Percentiles rank a stretch among this genome's conserved stretches.
phyloP scores from a whole-genome alignment of 805 yeast species.

The Brettanomyces sp. region DNA sequence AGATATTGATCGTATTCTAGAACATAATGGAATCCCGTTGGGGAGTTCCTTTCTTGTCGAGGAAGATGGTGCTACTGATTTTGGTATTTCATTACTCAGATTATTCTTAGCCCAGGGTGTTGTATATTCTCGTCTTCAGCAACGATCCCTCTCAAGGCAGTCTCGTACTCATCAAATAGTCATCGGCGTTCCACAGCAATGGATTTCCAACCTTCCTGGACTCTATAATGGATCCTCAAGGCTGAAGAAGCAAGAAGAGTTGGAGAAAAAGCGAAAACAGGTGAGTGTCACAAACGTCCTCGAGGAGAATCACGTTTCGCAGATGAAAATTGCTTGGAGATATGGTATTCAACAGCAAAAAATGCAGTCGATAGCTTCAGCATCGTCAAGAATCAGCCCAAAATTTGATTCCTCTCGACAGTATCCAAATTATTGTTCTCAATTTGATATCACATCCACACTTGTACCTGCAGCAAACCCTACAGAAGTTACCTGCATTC shows the following conservation, averaged over 20 bases:
- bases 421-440: slow-evolving; percentile 48
- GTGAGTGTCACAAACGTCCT: slow-evolving; percentile 61
- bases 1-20: slow-evolving; percentile 65
- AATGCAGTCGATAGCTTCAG: slow-evolving; percentile 8
- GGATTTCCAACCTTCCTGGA: slow-evolving; percentile 73
- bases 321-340: slow-evolving; percentile 90
- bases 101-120: slow-evolving; percentile 72
- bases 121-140: slow-evolving; percentile 40
- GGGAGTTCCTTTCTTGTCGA: slow-evolving; percentile 65
- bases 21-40: slow-evolving; percentile 80
- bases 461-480: slow-evolving; percentile 57
- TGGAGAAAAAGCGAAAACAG: slow-evolving; percentile 48
- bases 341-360: slow-evolving; percentile 46
- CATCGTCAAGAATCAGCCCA: not conserved
- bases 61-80: slow-evolving; percentile 86
- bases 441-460: slow-evolving; percentile 70
- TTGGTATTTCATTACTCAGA: slow-evolving; percentile 59
- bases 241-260: slow-evolving; percentile 53
- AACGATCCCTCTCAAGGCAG: slow-evolving; percentile 13
- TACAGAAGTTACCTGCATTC: slow-evolving; percentile 51
- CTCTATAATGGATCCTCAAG: slow-evolving; percentile 58
- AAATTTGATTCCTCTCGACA: slow-evolving; percentile 21
- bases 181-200: slow-evolving; percentile 45
- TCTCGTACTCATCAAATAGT: slow-evolving; percentile 49
- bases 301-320: slow-evolving; percentile 26